Conservation (phyloP, 164 flowering plant species). For the Nelumbo lutea region DNA sequence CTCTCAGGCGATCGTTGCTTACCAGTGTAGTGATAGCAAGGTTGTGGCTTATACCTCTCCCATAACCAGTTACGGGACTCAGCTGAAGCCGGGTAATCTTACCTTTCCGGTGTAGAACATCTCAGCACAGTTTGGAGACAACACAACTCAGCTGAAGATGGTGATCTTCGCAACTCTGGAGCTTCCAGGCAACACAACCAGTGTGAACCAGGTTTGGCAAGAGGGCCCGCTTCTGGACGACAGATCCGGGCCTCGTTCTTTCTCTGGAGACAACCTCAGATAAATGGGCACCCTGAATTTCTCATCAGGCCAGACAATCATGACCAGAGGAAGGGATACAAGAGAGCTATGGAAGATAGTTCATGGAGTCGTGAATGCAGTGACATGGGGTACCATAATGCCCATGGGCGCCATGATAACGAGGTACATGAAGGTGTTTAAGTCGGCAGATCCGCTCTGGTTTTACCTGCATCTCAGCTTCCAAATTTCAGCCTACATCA, state of each 20-base stretch:
- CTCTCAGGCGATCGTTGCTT: constrained; percentile 45
- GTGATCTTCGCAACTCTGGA: constrained; percentile 39
- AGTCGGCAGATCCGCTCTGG: constrained; percentile 76
- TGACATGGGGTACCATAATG: constrained; percentile 81
- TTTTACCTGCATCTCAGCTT: constrained; percentile 69
- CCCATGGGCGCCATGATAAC: constrained; percentile 63
- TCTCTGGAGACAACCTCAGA: too few relatives aligned
- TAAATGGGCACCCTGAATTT: too few relatives aligned
- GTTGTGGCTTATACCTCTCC: constrained; percentile 34
- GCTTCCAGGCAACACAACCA: constrained; percentile 24
- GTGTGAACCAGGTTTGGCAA: constrained; percentile 81
- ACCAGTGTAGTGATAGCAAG: constrained; percentile 15
- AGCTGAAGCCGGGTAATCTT: constrained; percentile 15
- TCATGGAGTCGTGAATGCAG: constrained; percentile 74
- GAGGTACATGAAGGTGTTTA: constrained; percentile 51
- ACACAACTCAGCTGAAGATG: too few relatives aligned
- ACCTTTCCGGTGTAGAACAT: constrained; percentile 27
- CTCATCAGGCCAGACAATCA: too few relatives aligned
- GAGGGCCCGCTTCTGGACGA: constrained; percentile 30
- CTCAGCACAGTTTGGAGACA: constrained; percentile 26
- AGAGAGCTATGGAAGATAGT: not conserved
- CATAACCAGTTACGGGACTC: constrained; percentile 21
- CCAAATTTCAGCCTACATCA: constrained; percentile 58
- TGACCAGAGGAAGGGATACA: too few relatives aligned
- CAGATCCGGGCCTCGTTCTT: too few relatives aligned